Base-by-base conservation (phyloP, 2,329 filamentous ascomycete species). In the Trichoderma afroharzianum region DNA sequence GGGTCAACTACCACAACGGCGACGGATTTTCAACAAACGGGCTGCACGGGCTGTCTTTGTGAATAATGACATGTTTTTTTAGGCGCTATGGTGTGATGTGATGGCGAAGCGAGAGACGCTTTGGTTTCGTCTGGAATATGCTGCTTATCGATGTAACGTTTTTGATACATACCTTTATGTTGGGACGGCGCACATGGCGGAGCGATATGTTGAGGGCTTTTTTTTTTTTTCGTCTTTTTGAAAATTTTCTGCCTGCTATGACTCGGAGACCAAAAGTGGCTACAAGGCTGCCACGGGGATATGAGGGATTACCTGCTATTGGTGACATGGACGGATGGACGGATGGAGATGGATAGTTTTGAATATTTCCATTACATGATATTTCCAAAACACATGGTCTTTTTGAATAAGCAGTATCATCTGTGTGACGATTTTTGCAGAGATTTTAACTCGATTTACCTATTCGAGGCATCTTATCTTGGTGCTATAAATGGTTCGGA, bases 41-140 rank as follows among this genome's bases (percentile, higher is more conserved):
- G 36, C 66, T 69, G n/a, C 55, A 69, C 66, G 66, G 66, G 11
- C 28, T 69, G 39, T 62, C 57, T 18, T 14, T 69, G 66, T 69
- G 57, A 69, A 36, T 33, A n/a, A 69, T 59, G 69, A 50, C 53
- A 21, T 64, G 53, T 50, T 36, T 69, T 68, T 26, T 8, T 32
- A 33, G 66, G 66, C 66, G 66, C 57, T 69, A 43, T 69, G 66
- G 66, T 62, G 66, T 61, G 57, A 50, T 69, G 66, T 61, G 57
- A 50, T 62, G 66, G 66, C 57, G 57, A 62, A 28, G 47, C 50
- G 66, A 62, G 66, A 62, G 57, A 32, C 57, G 36, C 26, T 32
- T 59, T 26, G 58, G 55, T 53, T 43, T 64, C 39, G 24, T 43
- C 14, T 50, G 66, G 36, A 50, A 36, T 33, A 24, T 61, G 55